These are phyloP conservation scores for Tilletia caries DNA, from an alignment of 1,284 basidiomycete genomes.

Conservation along the genomic window DNA sequence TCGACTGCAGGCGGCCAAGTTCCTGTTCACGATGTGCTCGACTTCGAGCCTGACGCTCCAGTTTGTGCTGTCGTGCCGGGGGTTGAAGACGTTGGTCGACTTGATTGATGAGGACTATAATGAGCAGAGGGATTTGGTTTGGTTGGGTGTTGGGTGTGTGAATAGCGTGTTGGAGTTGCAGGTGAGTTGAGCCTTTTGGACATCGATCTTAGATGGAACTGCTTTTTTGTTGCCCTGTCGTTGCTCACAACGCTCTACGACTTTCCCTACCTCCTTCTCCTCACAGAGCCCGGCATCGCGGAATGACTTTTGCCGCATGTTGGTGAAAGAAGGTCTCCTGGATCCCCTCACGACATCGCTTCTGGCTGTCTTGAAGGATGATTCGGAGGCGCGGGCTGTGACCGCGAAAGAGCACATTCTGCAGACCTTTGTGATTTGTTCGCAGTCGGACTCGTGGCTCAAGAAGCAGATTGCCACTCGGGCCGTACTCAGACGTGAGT, in stretches of 20 bases:
- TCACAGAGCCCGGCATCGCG: slow-evolving; percentile 84
- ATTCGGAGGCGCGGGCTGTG: slow-evolving; percentile 60
- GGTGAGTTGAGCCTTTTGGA: slow-evolving; percentile 33
- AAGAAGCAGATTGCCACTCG: slow-evolving; percentile 83
- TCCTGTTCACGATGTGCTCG: slow-evolving; percentile 85
- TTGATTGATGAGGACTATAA: slow-evolving; percentile 93
- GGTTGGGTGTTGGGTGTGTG: slow-evolving; percentile 89
- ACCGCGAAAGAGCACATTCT: slow-evolving; percentile 84
- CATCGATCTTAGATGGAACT: no score
- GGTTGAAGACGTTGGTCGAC: slow-evolving; percentile 86
- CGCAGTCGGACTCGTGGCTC: slow-evolving; percentile 86
- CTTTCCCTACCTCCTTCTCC: background rate
- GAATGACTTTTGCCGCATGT: slow-evolving; percentile 97
- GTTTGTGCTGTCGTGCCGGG: slow-evolving; percentile 69
- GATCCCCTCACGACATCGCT: slow-evolving; percentile 88
- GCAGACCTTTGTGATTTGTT: slow-evolving; percentile 84
- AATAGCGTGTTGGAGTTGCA: slow-evolving; percentile 87
- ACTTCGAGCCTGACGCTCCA: slow-evolving; percentile 75
- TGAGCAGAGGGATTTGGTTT: slow-evolving; percentile 80
- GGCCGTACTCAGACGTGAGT: slow-evolving; percentile 75
- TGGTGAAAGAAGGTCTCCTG: slow-evolving; percentile 87
- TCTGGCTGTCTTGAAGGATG: slow-evolving; percentile 76
- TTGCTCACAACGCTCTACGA: no score
- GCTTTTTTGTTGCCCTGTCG: no score
- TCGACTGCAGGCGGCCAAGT: slow-evolving; percentile 88